Evolutionary conservation across 139 green algal genomes (phyloP).

Genomic region (Axilococcus clingmanii): DNA sequence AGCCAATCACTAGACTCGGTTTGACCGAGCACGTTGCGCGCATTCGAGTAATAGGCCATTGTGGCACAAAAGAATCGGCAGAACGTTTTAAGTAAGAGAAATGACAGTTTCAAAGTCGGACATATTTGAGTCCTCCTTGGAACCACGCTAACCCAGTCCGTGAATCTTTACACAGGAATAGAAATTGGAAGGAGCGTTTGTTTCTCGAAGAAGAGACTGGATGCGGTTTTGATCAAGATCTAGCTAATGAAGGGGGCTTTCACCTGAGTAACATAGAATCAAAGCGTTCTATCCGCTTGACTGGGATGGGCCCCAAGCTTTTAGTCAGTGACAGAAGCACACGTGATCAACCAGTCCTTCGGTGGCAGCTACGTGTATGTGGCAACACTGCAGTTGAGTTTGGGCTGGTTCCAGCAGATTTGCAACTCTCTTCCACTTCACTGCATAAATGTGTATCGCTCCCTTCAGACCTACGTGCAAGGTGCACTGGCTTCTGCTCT

Average conservation of each 20-base stretch:
- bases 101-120: too few species aligned
- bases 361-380: constrained; percentile 40
- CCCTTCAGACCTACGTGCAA: neutral
- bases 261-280: neutral
- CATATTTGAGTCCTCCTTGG: neutral
- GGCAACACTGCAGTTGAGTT: constrained; percentile 65
- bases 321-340: constrained; percentile 51
- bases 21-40: constrained; percentile 14
- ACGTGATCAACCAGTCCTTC: constrained; percentile 34
- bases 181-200: constrained; percentile 35
- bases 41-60: neutral
- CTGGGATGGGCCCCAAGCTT: constrained; percentile 58
- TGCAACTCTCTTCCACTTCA: constrained; percentile 14
- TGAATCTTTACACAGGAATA: constrained; percentile 8
- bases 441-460: constrained; percentile 34
- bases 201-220: constrained; percentile 30
- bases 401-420: constrained; percentile 37
- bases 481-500: constrained; percentile 45
- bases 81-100: constrained; percentile 24
- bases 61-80: neutral
- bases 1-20: constrained; percentile 1
- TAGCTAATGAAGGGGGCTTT: constrained; percentile 20
- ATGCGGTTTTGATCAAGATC: constrained; percentile 26
- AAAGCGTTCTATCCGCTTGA: constrained; percentile 30
- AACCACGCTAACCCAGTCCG: neutral